These are phyloP conservation scores for Colletotrichum cereale DNA, from an alignment of 2,329 filamentous ascomycete genomes.

Conservation along the genomic window DNA sequence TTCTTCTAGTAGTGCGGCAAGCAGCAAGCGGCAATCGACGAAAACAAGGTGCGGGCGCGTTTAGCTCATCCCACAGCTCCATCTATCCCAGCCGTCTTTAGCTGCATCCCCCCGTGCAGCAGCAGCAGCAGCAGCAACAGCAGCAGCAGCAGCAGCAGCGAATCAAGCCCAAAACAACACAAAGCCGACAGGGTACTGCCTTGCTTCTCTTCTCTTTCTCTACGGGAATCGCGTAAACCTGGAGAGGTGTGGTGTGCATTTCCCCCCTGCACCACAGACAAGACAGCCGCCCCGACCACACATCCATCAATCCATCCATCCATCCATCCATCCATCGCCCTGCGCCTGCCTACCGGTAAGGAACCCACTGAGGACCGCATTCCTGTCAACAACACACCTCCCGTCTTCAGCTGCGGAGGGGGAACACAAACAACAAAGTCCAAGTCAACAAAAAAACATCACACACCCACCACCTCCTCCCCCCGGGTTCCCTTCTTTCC, in stretches of 20 bases:
- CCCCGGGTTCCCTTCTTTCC: conserved; percentile 5
- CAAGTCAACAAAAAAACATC: conserved; percentile 40
- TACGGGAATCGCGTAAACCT: conserved; percentile 24
- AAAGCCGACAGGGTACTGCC: conserved; percentile 39
- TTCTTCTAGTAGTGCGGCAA: conserved; percentile 13
- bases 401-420: conserved; percentile 22
- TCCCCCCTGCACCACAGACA: not conserved
- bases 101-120: conserved; percentile 34
- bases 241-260: conserved; percentile 23
- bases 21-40: not conserved
- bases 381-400: conserved; percentile 39
- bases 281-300: conserved; percentile 17
- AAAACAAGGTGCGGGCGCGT: conserved; percentile 24
- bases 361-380: conserved; percentile 34
- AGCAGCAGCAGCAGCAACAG: not conserved
- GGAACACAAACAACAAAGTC: conserved; percentile 36
- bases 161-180: conserved; percentile 30
- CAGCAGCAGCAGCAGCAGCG: conserved; percentile 1
- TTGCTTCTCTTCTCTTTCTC: conserved; percentile 22
- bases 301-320: conserved; percentile 14
- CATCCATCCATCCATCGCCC: conserved; percentile 10
- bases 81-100: conserved; percentile 19
- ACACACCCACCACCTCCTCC: conserved; percentile 5
- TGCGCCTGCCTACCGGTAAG: conserved; percentile 6
- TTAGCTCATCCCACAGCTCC: conserved; percentile 34